phyloP scores from a whole-genome alignment of 164 flowering plant species.

The Pachysandra terminalis region DNA sequence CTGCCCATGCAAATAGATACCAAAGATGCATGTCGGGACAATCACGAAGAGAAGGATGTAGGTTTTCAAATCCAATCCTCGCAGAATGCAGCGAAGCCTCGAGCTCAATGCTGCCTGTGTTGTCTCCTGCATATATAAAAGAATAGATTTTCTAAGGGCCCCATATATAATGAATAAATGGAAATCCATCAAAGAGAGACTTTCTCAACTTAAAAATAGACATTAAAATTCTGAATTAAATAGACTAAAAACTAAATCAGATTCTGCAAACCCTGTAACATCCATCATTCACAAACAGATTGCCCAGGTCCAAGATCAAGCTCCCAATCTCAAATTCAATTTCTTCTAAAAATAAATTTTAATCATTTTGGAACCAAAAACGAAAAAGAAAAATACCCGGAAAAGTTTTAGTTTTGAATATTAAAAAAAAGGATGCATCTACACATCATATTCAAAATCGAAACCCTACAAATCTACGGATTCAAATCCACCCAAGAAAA shows the following conservation, averaged over 20 bases:
- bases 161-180: neutral
- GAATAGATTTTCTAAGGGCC: neutral
- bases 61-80: constrained; percentile 61
- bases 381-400: neutral
- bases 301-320: neutral
- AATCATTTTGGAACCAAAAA: no score
- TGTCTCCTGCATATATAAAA: constrained; percentile 35
- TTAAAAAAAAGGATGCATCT: neutral
- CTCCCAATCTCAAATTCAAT: no score
- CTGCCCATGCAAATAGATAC: constrained; percentile 68
- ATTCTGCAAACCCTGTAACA: neutral
- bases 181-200: neutral
- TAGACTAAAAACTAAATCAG: neutral
- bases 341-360: no score
- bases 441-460: no score
- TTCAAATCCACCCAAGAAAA: neutral
- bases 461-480: neutral
- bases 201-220: neutral
- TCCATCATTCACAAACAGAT: no score
- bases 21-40: constrained; percentile 47
- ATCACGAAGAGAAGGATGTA: constrained; percentile 43
- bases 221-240: neutral
- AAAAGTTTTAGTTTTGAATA: neutral
- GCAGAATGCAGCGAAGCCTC: constrained; percentile 58
- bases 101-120: constrained; percentile 41